Base-by-base conservation (phyloP, 208 protist genomes). In the Acanthamoeba divionensis region DNA sequence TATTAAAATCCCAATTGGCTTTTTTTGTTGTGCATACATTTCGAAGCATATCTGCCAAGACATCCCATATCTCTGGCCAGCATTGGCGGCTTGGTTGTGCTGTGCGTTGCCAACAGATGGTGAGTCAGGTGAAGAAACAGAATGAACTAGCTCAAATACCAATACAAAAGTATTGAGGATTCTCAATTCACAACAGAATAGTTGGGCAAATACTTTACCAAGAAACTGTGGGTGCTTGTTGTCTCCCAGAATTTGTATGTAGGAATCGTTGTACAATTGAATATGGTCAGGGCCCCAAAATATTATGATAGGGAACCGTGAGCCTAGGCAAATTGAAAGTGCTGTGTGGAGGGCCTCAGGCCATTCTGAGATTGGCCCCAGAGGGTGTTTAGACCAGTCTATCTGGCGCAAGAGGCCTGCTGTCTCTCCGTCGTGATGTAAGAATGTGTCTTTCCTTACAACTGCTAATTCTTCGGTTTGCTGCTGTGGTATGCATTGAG, bases 301-400 rank as follows among this genome's bases (percentile, higher is more conserved):
- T 1, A 41, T 41, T 6, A 41, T 41, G 5, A 41, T 41, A 41
- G 75, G 18, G 33, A 29, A 85, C 21, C 41, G 41, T 9, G 75
- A 85, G 3, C 3, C 60, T n/a, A 85, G 52, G 33, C 47, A 65
- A 3, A 85, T n/a, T 8, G 50, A 66, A 38, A 85, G 75, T 1
- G 75, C 75, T 5, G 63, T 1, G 33, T 85, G 38, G 21, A 85
- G 75, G 10, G 50, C 10, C 10, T 21, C 33, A 15, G 75, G 75
- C 75, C 75, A 85, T 29, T 85, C 10, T 13, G n/a, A 33, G 7
- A 85, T 12, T 44, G 75, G 75, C 2, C 75, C 75, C 50, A 85
- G 31, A 4, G 75, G 50, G 10, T 50, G 60, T 57, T 60, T 29
- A 9, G 75, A 85, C 75, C 75, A 85, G 75, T 85, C 75, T 41